phyloP scores from a whole-genome alignment of 2,329 filamentous ascomycete genomes.

The Pezicula rhizophila region DNA sequence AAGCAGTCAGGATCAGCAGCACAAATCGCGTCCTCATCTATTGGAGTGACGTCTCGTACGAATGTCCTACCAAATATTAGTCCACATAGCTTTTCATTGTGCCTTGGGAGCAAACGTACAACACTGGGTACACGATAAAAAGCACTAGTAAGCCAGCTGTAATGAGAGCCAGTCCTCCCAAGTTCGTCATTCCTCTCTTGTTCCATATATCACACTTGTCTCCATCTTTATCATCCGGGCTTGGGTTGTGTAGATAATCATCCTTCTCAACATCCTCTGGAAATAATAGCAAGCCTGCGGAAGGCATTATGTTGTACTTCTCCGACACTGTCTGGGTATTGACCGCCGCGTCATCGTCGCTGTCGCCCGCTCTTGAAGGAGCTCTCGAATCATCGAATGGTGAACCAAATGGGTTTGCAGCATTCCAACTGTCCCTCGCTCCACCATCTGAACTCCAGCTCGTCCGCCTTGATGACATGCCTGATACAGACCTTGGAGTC shows the following conservation, averaged over 20 bases:
- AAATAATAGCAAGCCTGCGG: conserved; percentile 59
- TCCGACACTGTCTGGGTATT: conserved; percentile 69
- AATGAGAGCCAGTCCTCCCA: conserved; percentile 56
- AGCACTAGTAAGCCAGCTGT: conserved; percentile 54
- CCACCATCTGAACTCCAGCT: conserved; percentile 58
- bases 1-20: conserved; percentile 33
- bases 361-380: conserved; percentile 49
- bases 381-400: conserved; percentile 56
- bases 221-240: conserved; percentile 54
- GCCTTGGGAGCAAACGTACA: conserved; percentile 43
- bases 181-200: conserved; percentile 55
- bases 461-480: conserved; percentile 51
- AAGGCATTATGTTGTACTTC: conserved; percentile 68
- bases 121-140: conserved; percentile 64
- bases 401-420: conserved; percentile 32
- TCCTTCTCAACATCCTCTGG: conserved; percentile 71
- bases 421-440: conserved; percentile 41
- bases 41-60: conserved; percentile 34
- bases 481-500: conserved; percentile 34
- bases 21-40: conserved; percentile 23
- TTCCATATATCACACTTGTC: conserved; percentile 61
- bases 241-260: conserved; percentile 66
- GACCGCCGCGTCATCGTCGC: conserved; percentile 55
- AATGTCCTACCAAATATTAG: conserved; percentile 45
- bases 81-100: background rate